Evolutionary conservation across 768 basidiomycete species (phyloP).

Genomic region (Suillus alpinus): DNA sequence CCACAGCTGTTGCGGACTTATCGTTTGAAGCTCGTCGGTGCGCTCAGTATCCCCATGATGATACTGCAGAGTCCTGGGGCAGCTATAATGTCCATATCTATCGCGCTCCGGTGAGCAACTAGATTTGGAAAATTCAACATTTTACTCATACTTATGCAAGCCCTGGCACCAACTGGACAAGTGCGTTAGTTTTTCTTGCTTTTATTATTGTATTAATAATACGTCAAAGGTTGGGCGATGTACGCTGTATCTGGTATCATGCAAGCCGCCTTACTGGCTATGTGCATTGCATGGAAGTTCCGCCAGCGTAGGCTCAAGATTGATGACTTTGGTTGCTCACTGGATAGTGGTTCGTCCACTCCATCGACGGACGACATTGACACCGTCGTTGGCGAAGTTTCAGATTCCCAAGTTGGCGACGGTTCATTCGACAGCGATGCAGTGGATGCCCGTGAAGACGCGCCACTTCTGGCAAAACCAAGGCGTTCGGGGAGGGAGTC

Average conservation of each 20-base stretch:
- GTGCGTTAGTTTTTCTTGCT: conserved; percentile 36
- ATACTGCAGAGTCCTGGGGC: conserved; percentile 90
- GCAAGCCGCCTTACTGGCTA: conserved; percentile 75
- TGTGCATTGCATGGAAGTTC: conserved; percentile 85
- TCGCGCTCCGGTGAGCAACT: conserved; percentile 57
- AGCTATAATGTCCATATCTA: conserved; percentile 80
- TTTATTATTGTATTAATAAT: background rate
- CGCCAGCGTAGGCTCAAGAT: conserved; percentile 73
- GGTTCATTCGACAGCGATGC: background rate
- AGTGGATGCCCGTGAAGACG: background rate
- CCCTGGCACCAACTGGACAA: conserved; percentile 84
- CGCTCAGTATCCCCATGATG: conserved; percentile 95
- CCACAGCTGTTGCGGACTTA: conserved; percentile 87
- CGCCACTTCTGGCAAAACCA: background rate
- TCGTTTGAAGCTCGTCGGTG: conserved; percentile 77
- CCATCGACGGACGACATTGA: background rate
- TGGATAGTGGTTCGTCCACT: conserved; percentile 16
- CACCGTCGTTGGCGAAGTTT: background rate
- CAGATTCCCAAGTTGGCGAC: background rate
- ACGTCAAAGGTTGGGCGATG: conserved; percentile 67
- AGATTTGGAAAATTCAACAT: background rate
- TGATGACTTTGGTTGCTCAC: conserved; percentile 84
- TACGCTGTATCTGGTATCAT: conserved; percentile 81
- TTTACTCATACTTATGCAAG: conserved; percentile 29
- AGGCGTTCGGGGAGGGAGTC: background rate